Evolutionary conservation across 345 rosid genomes (phyloP).

Genomic region (Eucalyptus rudis): DNA sequence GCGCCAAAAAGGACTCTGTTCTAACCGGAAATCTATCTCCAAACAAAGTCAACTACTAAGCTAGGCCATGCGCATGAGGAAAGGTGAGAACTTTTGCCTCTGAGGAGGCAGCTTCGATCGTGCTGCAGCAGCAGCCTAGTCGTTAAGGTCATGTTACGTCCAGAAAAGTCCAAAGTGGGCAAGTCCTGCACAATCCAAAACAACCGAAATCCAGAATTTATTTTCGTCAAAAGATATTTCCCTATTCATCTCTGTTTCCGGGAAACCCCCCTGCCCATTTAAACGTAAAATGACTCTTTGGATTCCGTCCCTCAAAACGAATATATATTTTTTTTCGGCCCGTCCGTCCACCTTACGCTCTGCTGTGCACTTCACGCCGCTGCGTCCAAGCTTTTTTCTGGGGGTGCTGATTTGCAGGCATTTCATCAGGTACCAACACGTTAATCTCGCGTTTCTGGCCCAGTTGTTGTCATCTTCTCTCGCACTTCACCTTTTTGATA

Average conservation of each 20-base stretch:
- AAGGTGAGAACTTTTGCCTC: not conserved
- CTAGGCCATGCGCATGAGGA: not conserved
- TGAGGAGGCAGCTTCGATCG: not conserved
- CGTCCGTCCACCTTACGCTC: not conserved
- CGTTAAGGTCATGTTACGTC: not conserved
- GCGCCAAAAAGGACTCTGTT: not conserved
- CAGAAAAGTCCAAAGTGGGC: not conserved
- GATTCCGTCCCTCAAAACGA: not conserved
- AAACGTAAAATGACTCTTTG: not conserved
- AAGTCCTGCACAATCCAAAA: not conserved
- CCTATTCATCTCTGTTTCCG: not conserved
- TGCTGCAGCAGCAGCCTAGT: not conserved
- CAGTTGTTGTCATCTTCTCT: not conserved
- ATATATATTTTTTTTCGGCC: not conserved
- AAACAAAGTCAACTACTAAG: not conserved
- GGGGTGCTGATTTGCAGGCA: not conserved
- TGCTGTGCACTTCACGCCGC: not conserved
- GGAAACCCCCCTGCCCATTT: not conserved
- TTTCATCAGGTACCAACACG: conserved; percentile 2
- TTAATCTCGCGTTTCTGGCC: not conserved
- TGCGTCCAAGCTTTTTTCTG: not conserved
- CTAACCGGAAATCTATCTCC: not conserved
- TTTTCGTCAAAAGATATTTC: not conserved
- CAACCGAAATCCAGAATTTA: not conserved
- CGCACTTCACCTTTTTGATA: not conserved